A percentile compares a stretch with the other conserved stretches of the same genome.
Conservation (phyloP, 495 filamentous ascomycete genomes). For the Aspergillus baeticus region DNA sequence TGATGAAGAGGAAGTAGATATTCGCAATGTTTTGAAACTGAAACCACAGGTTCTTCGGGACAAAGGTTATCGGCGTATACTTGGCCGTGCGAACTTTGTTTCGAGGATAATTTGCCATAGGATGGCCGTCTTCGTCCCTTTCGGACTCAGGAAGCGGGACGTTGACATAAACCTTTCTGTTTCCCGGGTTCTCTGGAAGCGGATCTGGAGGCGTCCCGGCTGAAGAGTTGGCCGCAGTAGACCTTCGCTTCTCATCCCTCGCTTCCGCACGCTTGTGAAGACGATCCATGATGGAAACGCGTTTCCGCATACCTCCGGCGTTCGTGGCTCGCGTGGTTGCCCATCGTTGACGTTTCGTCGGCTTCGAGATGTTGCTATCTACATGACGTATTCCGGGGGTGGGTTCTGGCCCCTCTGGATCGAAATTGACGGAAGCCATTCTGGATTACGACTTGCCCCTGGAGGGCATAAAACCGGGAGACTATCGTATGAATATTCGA, state of each 20-base stretch:
- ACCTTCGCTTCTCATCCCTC: slow-evolving; percentile 69
- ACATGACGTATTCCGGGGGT: slow-evolving; percentile 28
- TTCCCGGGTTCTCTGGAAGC: slow-evolving; percentile 25
- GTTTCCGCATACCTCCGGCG: slow-evolving; percentile 72
- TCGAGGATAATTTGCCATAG: slow-evolving; percentile 66
- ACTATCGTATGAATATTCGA: slow-evolving; percentile 12
- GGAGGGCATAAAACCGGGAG: slow-evolving; percentile 27
- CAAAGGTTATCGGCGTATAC: slow-evolving; percentile 91
- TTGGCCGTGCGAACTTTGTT: slow-evolving; percentile 99
- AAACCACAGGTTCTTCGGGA: slow-evolving; percentile 96
- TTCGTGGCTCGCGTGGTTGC: slow-evolving; percentile 81
- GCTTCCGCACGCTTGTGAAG: slow-evolving; percentile 59
- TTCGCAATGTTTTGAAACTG: slow-evolving; percentile 99
- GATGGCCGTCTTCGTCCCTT: slow-evolving; percentile 79
- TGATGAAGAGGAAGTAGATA: slow-evolving; percentile 95
- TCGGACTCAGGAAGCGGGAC: slow-evolving; percentile 73
- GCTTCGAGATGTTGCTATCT: slow-evolving; percentile 54
- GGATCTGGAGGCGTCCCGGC: slow-evolving; percentile 45
- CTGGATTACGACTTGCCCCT: slow-evolving; percentile 14
- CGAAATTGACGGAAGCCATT: slow-evolving; percentile 9
- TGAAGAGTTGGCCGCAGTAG: slow-evolving; percentile 32
- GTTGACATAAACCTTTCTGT: slow-evolving; percentile 80
- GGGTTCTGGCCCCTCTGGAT: slow-evolving; percentile 29
- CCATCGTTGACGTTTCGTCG: slow-evolving; percentile 82
- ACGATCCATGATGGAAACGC: slow-evolving; percentile 78